These are phyloP conservation scores for Neurospora sp. DNA, from an alignment of 495 filamentous ascomycete genomes.

Conservation along the genomic window DNA sequence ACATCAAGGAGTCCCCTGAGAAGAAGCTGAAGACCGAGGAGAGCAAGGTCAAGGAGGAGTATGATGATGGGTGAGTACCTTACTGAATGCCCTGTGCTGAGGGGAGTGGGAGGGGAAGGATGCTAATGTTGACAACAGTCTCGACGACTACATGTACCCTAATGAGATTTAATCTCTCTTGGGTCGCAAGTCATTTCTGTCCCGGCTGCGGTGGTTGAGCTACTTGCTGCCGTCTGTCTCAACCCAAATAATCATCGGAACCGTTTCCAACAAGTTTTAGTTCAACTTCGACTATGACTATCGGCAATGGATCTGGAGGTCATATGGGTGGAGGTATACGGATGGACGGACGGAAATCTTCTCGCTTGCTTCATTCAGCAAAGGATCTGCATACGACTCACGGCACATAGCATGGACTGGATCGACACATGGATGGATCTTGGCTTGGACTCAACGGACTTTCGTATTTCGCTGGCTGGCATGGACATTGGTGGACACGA, in stretches of 20 bases:
- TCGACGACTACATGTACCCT: background rate
- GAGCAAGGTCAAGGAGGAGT: slow-evolving; percentile 3
- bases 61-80: background rate
- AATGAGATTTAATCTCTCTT: background rate
- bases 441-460: background rate
- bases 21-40: slow-evolving; percentile 10
- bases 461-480: background rate
- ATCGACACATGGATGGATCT: background rate
- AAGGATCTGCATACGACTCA: background rate
- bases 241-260: background rate
- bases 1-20: background rate
- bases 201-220: background rate
- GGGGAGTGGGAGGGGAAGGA: too few relatives aligned
- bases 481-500: background rate
- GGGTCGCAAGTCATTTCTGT: background rate
- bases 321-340: background rate
- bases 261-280: background rate
- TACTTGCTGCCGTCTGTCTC: background rate
- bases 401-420: background rate
- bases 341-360: background rate
- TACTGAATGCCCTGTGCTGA: too few relatives aligned
- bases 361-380: background rate
- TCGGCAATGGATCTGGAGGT: background rate
- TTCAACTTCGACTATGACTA: background rate
- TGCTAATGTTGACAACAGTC: background rate